Conservation (phyloP, 768 basidiomycete genomes). For the Trametes meyenii region DNA sequence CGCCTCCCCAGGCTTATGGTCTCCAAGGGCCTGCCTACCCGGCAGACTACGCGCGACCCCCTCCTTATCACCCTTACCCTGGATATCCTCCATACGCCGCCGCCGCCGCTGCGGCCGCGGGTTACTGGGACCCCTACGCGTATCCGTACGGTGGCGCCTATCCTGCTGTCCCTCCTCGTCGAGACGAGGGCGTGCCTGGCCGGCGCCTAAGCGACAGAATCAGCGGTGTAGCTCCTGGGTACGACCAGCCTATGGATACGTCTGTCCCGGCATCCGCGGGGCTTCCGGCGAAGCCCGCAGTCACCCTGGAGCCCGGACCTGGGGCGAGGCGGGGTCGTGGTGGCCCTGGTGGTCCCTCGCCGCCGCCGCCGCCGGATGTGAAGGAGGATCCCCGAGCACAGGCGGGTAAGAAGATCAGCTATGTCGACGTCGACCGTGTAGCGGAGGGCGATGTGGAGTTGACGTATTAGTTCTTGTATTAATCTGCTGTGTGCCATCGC, state of each 20-base stretch:
- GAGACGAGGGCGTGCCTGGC: conserved; percentile 60
- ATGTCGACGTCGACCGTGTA: conserved; percentile 94
- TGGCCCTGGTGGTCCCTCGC: conserved; percentile 56
- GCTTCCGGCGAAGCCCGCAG: conserved; percentile 76
- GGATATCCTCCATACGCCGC: conserved; percentile 41
- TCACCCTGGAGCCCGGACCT: conserved; percentile 47
- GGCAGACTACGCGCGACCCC: conserved; percentile 40
- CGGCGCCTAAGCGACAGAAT: conserved; percentile 80
- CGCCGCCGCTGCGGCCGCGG: conserved; percentile 6
- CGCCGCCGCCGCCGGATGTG: conserved; percentile 84
- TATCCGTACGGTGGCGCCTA: conserved; percentile 43
- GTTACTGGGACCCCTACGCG: conserved; percentile 50
- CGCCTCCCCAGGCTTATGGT: conserved; percentile 86
- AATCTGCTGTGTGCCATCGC: conserved; percentile 10
- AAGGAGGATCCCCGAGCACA: conserved; percentile 93
- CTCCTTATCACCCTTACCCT: conserved; percentile 49
- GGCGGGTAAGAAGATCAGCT: conserved; percentile 87
- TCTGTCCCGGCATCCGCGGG: conserved; percentile 63
- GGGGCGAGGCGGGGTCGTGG: conserved; percentile 43
- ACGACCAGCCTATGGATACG: conserved; percentile 45
- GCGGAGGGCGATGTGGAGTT: conserved; percentile 63
- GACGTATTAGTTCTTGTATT: conserved; percentile 38
- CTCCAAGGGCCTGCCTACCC: conserved; percentile 59
- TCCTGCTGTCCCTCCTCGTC: conserved; percentile 46
- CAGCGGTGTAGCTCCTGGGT: conserved; percentile 67